Conservation (phyloP, 2,329 filamentous ascomycete species). For the Penicillium sp. region DNA sequence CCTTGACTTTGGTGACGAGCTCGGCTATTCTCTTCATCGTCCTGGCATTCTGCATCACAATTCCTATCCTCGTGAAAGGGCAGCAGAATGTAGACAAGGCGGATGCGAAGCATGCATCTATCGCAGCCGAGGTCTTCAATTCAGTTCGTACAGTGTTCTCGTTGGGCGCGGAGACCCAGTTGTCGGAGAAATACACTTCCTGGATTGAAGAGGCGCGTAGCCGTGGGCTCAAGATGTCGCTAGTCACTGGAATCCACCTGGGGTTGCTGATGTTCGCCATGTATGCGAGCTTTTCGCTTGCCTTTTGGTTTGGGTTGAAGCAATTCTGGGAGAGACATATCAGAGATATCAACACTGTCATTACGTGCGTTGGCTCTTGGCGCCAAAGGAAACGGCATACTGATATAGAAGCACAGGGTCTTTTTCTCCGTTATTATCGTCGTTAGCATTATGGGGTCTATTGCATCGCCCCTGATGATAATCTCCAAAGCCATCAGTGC, state of each 20-base stretch:
- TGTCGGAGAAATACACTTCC: slow-evolving; percentile 33
- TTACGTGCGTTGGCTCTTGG: slow-evolving; percentile 25
- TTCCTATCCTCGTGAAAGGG: slow-evolving; percentile 32
- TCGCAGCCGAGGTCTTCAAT: slow-evolving; percentile 42
- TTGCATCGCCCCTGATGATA: slow-evolving; percentile 33
- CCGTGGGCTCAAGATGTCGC: slow-evolving; percentile 27
- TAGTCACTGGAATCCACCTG: slow-evolving; percentile 30
- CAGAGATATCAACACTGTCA: slow-evolving; percentile 32
- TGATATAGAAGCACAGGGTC: slow-evolving; percentile 19
- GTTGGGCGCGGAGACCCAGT: slow-evolving; percentile 38
- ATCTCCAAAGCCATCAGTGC: slow-evolving; percentile 35
- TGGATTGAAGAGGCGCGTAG: slow-evolving; percentile 37
- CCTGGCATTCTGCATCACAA: slow-evolving; percentile 27
- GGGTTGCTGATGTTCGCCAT: slow-evolving; percentile 34
- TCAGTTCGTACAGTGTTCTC: slow-evolving; percentile 45
- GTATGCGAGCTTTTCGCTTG: slow-evolving; percentile 34
- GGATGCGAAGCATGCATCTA: slow-evolving; percentile 34
- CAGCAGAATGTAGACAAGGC: slow-evolving; percentile 36
- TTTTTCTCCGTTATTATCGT: slow-evolving; percentile 34
- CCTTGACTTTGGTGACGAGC: slow-evolving; percentile 49
- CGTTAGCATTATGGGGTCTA: slow-evolving; percentile 24
- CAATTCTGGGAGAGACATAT: slow-evolving; percentile 34
- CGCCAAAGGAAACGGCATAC: no score
- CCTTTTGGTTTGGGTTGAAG: slow-evolving; percentile 38
- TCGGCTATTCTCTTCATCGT: slow-evolving; percentile 44